A percentile compares a stretch with the other conserved stretches of the same genome.
Conservation (phyloP, 176 grass and related monocot species). For the Oryza australiensis region DNA sequence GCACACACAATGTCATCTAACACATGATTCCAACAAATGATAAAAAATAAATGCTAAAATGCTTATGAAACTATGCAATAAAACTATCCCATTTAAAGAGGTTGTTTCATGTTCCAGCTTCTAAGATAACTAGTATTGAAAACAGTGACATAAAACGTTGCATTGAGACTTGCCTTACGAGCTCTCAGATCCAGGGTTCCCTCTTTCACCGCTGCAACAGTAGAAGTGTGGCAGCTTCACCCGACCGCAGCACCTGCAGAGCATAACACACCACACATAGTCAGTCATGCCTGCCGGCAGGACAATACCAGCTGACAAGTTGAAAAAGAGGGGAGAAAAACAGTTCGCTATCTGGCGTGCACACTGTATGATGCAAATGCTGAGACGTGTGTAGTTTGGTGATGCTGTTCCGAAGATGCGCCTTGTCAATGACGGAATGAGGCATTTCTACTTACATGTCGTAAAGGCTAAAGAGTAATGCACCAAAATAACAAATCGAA, state of each 20-base stretch:
- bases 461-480: background rate
- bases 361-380: background rate
- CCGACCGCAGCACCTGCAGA: conserved; percentile 75
- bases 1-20: too few species aligned
- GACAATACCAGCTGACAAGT: background rate
- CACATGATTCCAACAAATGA: too few species aligned
- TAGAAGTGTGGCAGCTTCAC: conserved; percentile 94
- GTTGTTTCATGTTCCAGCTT: too few species aligned
- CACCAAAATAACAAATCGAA: background rate
- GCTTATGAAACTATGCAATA: too few species aligned
- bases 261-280: background rate
- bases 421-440: background rate
- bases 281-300: background rate
- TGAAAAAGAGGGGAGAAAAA: background rate
- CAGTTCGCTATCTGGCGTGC: background rate
- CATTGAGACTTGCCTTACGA: too few species aligned
- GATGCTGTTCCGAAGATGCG: background rate
- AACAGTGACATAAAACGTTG: too few species aligned
- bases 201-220: conserved; percentile 87
- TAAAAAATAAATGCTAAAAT: too few species aligned
- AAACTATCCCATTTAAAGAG: too few species aligned
- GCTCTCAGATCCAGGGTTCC: conserved; percentile 20
- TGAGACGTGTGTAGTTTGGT: background rate
- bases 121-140: too few species aligned
- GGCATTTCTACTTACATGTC: background rate